Percentiles rank a stretch among this genome's conserved stretches.
phyloP scores from a whole-genome alignment of 2,329 filamentous ascomycete species.

The Albifimbria verrucaria region DNA sequence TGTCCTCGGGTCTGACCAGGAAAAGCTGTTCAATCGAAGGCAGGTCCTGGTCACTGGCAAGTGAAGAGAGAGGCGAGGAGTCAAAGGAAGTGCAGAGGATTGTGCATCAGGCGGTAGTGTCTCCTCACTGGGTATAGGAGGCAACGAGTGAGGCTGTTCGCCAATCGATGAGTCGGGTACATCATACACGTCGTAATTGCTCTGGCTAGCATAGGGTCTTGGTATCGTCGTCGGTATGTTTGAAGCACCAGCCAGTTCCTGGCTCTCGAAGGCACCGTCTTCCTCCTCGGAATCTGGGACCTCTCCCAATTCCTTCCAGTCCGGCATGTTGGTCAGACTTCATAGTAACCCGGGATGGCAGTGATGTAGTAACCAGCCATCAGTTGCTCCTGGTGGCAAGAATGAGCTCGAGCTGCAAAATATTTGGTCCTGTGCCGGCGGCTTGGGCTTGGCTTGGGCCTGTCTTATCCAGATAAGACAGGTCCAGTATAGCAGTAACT shows the following conservation, averaged over 20 bases:
- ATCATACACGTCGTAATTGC: conserved; percentile 29
- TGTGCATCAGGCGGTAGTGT: conserved; percentile 5
- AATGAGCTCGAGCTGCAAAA: too few relatives aligned
- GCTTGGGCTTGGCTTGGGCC: too few relatives aligned
- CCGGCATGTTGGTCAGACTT: conserved; percentile 33
- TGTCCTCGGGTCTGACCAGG: conserved; percentile 4
- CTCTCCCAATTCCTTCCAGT: conserved; percentile 49
- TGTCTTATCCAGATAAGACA: too few relatives aligned
- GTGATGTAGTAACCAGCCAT: background rate
- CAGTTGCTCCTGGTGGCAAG: background rate
- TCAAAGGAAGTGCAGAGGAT: conserved; percentile 10
- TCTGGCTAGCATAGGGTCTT: conserved; percentile 10
- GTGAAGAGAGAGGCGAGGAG: conserved; percentile 33
- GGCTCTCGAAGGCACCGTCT: conserved; percentile 34
- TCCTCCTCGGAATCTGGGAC: conserved; percentile 51
- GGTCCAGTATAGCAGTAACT: too few relatives aligned
- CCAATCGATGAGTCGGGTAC: conserved; percentile 26
- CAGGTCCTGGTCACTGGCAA: conserved; percentile 23
- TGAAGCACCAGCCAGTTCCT: too few relatives aligned
- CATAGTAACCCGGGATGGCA: conserved; percentile 18
- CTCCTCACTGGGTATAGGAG: conserved; percentile 4
- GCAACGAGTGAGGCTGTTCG: conserved; percentile 12
- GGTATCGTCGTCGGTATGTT: too few relatives aligned
- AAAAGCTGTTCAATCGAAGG: conserved; percentile 15
- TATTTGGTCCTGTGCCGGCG: too few relatives aligned